Evolutionary conservation across 495 filamentous ascomycete genomes (phyloP), one percentile per base, ranked within the genome.

Genomic region (Bryoglossum gracile): DNA sequence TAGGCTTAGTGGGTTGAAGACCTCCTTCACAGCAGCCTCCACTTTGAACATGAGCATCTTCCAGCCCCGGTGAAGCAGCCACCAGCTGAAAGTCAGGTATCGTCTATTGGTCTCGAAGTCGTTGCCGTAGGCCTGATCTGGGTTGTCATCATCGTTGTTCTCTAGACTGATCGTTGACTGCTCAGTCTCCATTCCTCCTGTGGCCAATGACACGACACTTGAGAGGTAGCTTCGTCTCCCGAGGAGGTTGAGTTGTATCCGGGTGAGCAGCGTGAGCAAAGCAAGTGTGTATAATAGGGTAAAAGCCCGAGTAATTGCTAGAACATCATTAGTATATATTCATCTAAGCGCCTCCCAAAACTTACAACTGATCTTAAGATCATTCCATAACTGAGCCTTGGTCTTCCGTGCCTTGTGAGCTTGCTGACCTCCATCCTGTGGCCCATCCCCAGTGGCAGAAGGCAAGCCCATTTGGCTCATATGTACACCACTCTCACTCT

Each of bases 41-140:
- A 99, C 87, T 46, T 81, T 82, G 46, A 78, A 70, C 79, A 85
- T 83, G 46, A 97, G 68, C 37, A 83, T 74, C 50, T 81, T 82
- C 83, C 88, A 95, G 47, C 92, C 92, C 30, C 82, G 80, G 67
- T 97, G 88, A 34, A 99, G 74, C 18, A 99, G 70, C 92, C 92
- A 97, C 94, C 94, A 99, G 61, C 86, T 91, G 65, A 97, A 95
- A 43, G 88, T 89, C 28, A 99, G 76, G 62, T 96, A 99, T 54
- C 84, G 83, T 50, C 88, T 74, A 65, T 98, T 97, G 30, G 89
- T 92, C 56, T 94, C 89, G 54, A 92, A 92, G 64, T 97, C 92
- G 57, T 83, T 86, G 4, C 89, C 87, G 62, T 94, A 86, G 5
- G 83, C 80, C 53, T 86, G 82, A 30, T 85, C 84, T 9, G 78